Evolutionary conservation across 345 rosid genomes (phyloP).

Genomic region (Gossypium herbaceum): DNA sequence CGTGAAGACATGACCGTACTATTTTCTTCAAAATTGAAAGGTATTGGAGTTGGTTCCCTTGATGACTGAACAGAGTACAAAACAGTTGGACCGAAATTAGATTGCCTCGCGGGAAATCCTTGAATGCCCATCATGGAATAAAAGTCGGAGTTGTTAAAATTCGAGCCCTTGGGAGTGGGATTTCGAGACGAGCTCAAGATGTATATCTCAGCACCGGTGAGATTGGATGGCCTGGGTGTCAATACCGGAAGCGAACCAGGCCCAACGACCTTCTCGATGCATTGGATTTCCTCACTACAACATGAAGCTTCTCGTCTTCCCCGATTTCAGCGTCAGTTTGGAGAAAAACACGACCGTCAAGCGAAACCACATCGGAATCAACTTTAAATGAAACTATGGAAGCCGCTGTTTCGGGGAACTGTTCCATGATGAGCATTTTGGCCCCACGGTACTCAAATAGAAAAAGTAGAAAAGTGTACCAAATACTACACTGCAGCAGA

Average conservation of each 20-base stretch:
- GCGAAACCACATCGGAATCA: slow-evolving; percentile 80
- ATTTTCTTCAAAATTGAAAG: too few relatives aligned
- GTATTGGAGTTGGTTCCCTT: too few relatives aligned
- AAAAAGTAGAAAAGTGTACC: slow-evolving; percentile 91
- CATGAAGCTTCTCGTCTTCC: slow-evolving; percentile 81
- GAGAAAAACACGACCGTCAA: slow-evolving; percentile 68
- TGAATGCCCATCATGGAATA: too few relatives aligned
- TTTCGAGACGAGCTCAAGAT: slow-evolving; percentile 49
- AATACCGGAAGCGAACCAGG: slow-evolving; percentile 48
- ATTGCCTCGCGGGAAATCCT: too few relatives aligned
- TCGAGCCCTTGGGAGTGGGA: too few relatives aligned
- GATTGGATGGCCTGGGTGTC: slow-evolving; percentile 84
- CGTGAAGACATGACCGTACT: too few relatives aligned
- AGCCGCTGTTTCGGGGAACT: slow-evolving; percentile 90
- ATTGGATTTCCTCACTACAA: slow-evolving; percentile 76
- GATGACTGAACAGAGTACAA: too few relatives aligned
- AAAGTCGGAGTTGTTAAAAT: too few relatives aligned
- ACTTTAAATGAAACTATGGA: slow-evolving; percentile 86
- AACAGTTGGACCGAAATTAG: too few relatives aligned
- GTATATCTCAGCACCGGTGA: slow-evolving; percentile 90
- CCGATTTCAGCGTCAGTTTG: slow-evolving; percentile 88
- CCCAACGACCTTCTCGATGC: slow-evolving; percentile 68
- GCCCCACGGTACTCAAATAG: slow-evolving; percentile 91
- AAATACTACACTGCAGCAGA: slow-evolving; percentile 75
- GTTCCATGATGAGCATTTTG: slow-evolving; percentile 81